phyloP scores from a whole-genome alignment of 1,284 basidiomycete genomes.

The Heterobasidion parviporum region DNA sequence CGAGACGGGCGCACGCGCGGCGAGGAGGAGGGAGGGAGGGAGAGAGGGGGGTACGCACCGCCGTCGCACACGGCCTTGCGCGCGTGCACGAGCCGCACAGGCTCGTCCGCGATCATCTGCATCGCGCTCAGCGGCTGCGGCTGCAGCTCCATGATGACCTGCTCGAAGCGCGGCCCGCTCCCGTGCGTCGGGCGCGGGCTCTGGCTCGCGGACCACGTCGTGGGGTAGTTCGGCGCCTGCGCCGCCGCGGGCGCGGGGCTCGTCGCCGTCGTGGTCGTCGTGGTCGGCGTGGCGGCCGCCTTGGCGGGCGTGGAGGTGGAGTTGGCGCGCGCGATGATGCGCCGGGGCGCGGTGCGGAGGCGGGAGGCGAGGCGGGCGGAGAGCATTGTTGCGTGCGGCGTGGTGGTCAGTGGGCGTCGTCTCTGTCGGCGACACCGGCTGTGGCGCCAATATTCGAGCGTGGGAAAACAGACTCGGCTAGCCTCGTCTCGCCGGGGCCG shows the following conservation, averaged over 20 bases:
- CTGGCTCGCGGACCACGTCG: constrained; percentile 77
- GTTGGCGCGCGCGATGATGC: constrained; percentile 3
- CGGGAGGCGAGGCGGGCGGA: constrained; percentile 9
- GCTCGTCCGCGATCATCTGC: constrained; percentile 82
- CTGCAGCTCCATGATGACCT: constrained; percentile 80
- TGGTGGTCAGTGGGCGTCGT: not conserved
- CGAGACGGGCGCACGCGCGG: not conserved
- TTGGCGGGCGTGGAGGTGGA: constrained; percentile 3
- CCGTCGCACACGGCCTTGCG: constrained; percentile 91
- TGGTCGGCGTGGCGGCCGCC: not conserved
- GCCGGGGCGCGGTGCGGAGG: constrained; percentile 2
- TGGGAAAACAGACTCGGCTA: not conserved
- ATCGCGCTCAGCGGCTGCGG: constrained; percentile 90
- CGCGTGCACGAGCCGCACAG: constrained; percentile 72
- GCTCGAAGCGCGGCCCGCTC: constrained; percentile 83
- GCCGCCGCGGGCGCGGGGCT: constrained; percentile 27
- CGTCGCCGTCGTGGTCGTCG: constrained; percentile 1
- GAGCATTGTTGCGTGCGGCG: constrained; percentile 4
- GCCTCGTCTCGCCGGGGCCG: not conserved
- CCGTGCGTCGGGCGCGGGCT: constrained; percentile 44
- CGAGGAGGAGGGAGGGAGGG: not conserved
- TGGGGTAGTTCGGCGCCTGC: constrained; percentile 74
- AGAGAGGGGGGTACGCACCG: constrained; percentile 44
- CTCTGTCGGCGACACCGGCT: not conserved
- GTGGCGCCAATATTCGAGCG: not conserved